phyloP scores from a whole-genome alignment of 2,329 filamentous ascomycete species.

The Aspergillus sp. region DNA sequence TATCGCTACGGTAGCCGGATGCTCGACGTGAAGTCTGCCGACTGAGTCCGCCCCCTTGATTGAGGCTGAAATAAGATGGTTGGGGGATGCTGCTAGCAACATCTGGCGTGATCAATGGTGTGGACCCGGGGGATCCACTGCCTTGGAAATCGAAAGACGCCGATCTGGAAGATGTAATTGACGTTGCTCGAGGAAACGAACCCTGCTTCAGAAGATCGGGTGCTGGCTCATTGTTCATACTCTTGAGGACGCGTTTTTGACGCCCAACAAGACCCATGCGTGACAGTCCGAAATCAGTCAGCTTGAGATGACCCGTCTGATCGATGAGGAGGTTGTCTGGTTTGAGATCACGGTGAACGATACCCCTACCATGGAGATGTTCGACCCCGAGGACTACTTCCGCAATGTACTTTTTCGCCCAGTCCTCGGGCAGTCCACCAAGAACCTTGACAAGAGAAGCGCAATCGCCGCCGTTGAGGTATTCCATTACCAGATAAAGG shows the following conservation, averaged over 20 bases:
- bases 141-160: slow-evolving; percentile 89
- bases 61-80: slow-evolving; percentile 85
- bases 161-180: slow-evolving; percentile 85
- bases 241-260: slow-evolving; percentile 87
- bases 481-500: slow-evolving; percentile 98
- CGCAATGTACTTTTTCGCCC: slow-evolving; percentile 95
- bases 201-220: slow-evolving; percentile 92
- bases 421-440: slow-evolving; percentile 89
- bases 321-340: slow-evolving; percentile 97
- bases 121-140: slow-evolving; percentile 76
- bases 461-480: slow-evolving; percentile 95
- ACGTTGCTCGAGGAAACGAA: slow-evolving; percentile 82
- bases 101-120: slow-evolving; percentile 83
- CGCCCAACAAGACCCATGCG: slow-evolving; percentile 95
- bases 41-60: slow-evolving; percentile 53
- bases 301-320: slow-evolving; percentile 90
- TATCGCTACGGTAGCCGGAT: slow-evolving; percentile 87
- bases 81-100: slow-evolving; percentile 68
- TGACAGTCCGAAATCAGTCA: slow-evolving; percentile 96
- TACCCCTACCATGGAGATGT: slow-evolving; percentile 88
- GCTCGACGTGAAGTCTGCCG: slow-evolving; percentile 67
- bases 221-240: slow-evolving; percentile 70
- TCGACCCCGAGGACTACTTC: slow-evolving; percentile 97
- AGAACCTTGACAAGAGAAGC: slow-evolving; percentile 94
- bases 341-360: slow-evolving; percentile 95